Base-by-base conservation (phyloP, 164 flowering plant genomes). In the Vitis cinerea region DNA sequence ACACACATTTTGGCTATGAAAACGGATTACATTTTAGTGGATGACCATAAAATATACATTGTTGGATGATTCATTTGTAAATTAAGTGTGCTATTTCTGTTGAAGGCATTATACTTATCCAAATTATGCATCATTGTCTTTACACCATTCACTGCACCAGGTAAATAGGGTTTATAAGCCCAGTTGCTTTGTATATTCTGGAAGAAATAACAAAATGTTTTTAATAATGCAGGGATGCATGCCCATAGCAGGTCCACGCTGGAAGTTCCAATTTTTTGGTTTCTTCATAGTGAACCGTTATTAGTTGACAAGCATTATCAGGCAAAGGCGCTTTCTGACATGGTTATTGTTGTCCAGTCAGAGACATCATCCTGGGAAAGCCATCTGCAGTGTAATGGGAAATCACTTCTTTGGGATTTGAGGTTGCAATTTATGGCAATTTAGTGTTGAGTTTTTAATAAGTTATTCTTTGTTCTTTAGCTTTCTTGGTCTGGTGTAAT, bases 211-310 rank as follows among this genome's bases (percentile, higher is more conserved):
- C 29, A 15, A 64, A 63, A 14, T 51, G 47, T 63, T 27, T 16
- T 30, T 49, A 56, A 68, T 62, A 30, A 57, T 84, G 79, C 84
- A 95, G 99, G 98, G 14, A 71, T 71, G 58, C 95, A 91, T 83
- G 91, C 97, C 50, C 84, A 86, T 77, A 86, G 94, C 80, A 82
- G 97, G 69, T 91, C 94, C 58, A 90, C 89, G 0, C 81, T 93
- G 74, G 98, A 96, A 84, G 83, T 96, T 77, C 99, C 99, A 15
- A 85, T 96, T 17, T 93, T 96, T 75, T 96, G 98, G 99, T 93
- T 96, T 78, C 83, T 96, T 69, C 85, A 93, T 72, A 79, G 78
- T 60, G 99, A 96, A 44, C 93, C 97, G 6, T 66, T 96, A 69
- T 80, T 96, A 53, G 88, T 96, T 64, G 98, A 96, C 86, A 96